Evolutionary conservation across 2,329 filamentous ascomycete genomes (phyloP).

Genomic region (Arthrobotrys pseudoclavata): DNA sequence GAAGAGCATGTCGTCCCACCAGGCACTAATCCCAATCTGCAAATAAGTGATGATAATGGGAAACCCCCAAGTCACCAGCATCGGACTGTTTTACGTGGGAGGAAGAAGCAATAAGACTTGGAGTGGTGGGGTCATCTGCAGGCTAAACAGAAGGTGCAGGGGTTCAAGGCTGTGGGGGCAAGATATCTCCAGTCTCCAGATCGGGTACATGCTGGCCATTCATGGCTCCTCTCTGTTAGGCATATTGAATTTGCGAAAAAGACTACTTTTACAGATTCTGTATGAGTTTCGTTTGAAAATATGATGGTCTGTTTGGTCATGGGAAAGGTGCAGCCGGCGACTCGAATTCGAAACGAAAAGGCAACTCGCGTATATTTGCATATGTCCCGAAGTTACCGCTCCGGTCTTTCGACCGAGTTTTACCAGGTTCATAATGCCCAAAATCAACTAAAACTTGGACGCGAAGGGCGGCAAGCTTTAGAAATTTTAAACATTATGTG

Average conservation of each 20-base stretch:
- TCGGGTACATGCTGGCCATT: conserved; percentile 24
- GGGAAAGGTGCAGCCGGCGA: conserved; percentile 50
- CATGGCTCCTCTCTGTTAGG: conserved; percentile 18
- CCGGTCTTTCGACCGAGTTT: conserved; percentile 41
- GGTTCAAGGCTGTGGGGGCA: conserved; percentile 51
- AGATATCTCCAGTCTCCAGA: conserved; percentile 39
- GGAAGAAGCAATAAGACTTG: conserved; percentile 51
- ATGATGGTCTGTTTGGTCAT: conserved; percentile 10
- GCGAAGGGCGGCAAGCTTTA: conserved; percentile 40
- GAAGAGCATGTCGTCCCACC: conserved; percentile 59
- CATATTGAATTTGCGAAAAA: conserved; percentile 46
- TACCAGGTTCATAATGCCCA: conserved; percentile 43
- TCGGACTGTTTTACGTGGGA: conserved; percentile 55
- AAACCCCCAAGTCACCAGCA: conserved; percentile 59
- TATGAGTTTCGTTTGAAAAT: conserved; percentile 15
- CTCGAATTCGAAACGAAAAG: conserved; percentile 49
- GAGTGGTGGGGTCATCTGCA: conserved; percentile 59
- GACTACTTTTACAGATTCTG: conserved; percentile 23
- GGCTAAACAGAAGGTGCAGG: conserved; percentile 55
- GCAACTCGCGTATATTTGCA: conserved; percentile 55
- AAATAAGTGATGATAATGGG: conserved; percentile 61
- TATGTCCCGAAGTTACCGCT: conserved; percentile 55
- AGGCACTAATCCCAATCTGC: conserved; percentile 59
- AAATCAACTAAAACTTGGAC: conserved; percentile 36
- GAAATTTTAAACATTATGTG: conserved; percentile 26